phyloP scores from a whole-genome alignment of 495 filamentous ascomycete genomes.

The Talaromyces borbonicus region DNA sequence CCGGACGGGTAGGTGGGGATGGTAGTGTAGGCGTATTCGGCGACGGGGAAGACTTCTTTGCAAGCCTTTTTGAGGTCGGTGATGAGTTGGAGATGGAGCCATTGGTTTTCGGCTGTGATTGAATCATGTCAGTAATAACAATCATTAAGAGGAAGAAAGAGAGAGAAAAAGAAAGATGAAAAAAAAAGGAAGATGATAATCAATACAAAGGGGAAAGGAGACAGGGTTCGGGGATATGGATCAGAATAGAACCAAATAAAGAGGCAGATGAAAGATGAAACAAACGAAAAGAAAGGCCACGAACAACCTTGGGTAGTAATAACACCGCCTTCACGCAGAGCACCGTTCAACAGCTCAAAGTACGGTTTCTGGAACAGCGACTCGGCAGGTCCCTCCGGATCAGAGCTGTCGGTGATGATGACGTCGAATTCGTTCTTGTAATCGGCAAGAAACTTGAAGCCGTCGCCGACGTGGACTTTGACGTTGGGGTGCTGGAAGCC shows the following conservation, averaged over 20 bases:
- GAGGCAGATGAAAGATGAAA: constrained; percentile 8
- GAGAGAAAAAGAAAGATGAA: constrained; percentile 6
- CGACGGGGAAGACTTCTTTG: constrained; percentile 92
- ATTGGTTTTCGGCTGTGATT: constrained; percentile 86
- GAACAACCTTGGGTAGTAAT: constrained; percentile 99
- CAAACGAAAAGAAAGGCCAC: constrained; percentile 53
- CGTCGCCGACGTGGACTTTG: constrained; percentile 85
- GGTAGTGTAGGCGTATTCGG: constrained; percentile 98
- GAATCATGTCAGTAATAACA: neutral
- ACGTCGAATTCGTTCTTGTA: constrained; percentile 95
- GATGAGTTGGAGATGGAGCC: constrained; percentile 92
- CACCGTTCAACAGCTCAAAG: constrained; percentile 83
- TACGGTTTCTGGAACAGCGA: constrained; percentile 96
- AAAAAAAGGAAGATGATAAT: constrained; percentile 10
- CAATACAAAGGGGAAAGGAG: neutral
- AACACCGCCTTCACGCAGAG: constrained; percentile 89
- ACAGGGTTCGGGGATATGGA: no score
- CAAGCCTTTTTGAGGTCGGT: constrained; percentile 87
- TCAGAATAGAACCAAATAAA: no score
- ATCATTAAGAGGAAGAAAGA: constrained; percentile 6
- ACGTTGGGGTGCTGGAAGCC: constrained; percentile 90
- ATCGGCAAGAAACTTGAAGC: constrained; percentile 92
- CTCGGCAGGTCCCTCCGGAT: constrained; percentile 95
- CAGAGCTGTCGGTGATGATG: constrained; percentile 98
- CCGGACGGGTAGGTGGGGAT: constrained; percentile 99